phyloP scores from a whole-genome alignment of 345 rosid species.

The Brassica carinata region DNA sequence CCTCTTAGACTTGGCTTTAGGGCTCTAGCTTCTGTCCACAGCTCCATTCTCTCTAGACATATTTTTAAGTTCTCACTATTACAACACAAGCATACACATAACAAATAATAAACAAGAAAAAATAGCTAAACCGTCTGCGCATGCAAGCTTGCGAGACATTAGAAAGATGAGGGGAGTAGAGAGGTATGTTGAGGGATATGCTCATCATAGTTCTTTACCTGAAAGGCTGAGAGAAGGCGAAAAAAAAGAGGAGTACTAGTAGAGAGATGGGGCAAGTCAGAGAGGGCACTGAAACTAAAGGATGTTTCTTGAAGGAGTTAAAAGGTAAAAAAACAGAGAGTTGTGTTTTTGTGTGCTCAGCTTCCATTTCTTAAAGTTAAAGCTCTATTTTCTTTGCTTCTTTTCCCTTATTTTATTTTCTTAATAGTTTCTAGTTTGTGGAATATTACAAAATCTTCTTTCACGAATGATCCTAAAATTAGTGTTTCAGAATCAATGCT shows the following conservation, averaged over 20 bases:
- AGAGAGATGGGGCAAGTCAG: conserved; percentile 1
- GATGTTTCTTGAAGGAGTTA: conserved; percentile 20
- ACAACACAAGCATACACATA: conserved; percentile 22
- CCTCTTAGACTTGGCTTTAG: conserved; percentile 57
- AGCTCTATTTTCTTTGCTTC: conserved; percentile 8
- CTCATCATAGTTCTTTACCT: conserved; percentile 33
- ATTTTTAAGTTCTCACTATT: conserved; percentile 14
- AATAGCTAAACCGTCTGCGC: conserved; percentile 1
- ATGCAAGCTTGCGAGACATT: conserved; percentile 23
- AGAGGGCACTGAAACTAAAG: conserved; percentile 34
- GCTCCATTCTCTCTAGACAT: conserved; percentile 42
- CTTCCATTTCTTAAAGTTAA: conserved; percentile 35
- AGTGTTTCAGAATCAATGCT: conserved; percentile 37
- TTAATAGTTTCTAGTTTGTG: conserved; percentile 1
- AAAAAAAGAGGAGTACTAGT: conserved; percentile 23
- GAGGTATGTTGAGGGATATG: neutral
- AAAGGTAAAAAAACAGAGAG: conserved; percentile 19
- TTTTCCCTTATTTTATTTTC: neutral
- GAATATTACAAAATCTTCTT: conserved; percentile 40
- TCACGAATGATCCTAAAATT: conserved; percentile 27
- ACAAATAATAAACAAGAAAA: neutral
- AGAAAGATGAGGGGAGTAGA: conserved; percentile 8
- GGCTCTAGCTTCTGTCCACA: conserved; percentile 66
- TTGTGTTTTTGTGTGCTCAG: conserved; percentile 26
- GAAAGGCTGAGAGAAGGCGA: conserved; percentile 34